phyloP scores from a whole-genome alignment of 139 green algal genomes.

The Coelastrella sp. region DNA sequence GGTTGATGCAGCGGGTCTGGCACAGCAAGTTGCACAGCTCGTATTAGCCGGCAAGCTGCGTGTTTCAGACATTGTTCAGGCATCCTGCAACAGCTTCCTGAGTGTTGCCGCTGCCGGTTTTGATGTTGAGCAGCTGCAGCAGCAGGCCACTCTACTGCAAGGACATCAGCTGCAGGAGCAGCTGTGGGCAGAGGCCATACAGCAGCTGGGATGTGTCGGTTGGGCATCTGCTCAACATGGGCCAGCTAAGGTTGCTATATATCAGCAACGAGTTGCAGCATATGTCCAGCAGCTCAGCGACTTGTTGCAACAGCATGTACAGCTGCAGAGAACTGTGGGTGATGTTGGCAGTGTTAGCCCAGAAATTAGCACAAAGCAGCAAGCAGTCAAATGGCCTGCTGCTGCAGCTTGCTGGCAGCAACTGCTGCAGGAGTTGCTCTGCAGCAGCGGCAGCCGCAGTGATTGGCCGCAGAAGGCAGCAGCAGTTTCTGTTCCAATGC shows the following conservation, averaged over 20 bases:
- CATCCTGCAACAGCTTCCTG: background rate
- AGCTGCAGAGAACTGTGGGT: background rate
- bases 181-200: background rate
- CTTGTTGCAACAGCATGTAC: background rate
- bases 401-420: conserved; percentile 3
- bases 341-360: too few relatives aligned
- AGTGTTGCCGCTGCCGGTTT: background rate
- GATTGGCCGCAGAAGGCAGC: background rate
- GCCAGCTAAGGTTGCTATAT: background rate
- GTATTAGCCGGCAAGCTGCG: background rate
- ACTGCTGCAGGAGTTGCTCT: background rate
- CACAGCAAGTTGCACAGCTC: background rate
- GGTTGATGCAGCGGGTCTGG: background rate
- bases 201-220: background rate
- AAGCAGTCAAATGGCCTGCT: background rate
- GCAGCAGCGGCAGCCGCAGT: conserved; percentile 1
- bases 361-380: background rate
- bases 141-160: background rate
- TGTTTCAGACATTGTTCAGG: background rate
- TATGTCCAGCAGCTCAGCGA: background rate
- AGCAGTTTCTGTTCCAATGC: background rate
- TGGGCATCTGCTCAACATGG: background rate
- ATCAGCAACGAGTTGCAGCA: background rate
- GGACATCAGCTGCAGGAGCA: background rate
- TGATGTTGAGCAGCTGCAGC: background rate